Evolutionary conservation across 192 early-diverging fungal genomes (phyloP), one percentile per base, ranked within the genome.

Genomic region (Allomyces arbusculus): DNA sequence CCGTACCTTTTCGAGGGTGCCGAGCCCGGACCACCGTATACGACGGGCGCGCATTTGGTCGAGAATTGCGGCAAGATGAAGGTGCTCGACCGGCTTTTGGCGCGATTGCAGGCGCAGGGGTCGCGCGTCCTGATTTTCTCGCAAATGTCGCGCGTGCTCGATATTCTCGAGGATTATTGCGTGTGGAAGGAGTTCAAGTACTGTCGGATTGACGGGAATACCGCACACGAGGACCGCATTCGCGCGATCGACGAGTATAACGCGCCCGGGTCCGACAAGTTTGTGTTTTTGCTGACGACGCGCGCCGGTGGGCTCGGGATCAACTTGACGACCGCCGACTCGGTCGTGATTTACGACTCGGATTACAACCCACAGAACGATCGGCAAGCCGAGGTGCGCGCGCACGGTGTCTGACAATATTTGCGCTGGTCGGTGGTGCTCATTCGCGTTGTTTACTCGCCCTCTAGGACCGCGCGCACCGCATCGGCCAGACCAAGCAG

Each of bases 401-500:
- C 20, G 24, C 25, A 1, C 24, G 20, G 1, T 12, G 10, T 61
- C 61, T n/a, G 58, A 1, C 9, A 22, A 12, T n/a, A 62, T 62
- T 26, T 19, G 33, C 1, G 19, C 0, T 61, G n/a, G 14, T 69
- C 16, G 7, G 0, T 69, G 23, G 62, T 55, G 69, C 16, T 22
- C 24, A 44, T 25, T 6, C 11, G 12, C 58, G 1, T 43, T 1
- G 12, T 8, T 25, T 72, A 1, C 25, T 73, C 65, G 61, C 7
- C 7, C 7, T 92, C 22, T 89, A 94, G 81, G 95, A 99, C 76
- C 89, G 95, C 62, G 95, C 95, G 9, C 95, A 99, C 78, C 91
- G 95, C 73, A 99, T 99, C 64, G 95, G 95, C 7, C 95, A 99
- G 71, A 99, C 87, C 43, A 97, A 97, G 75, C 94, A 99, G 73